Evolutionary conservation across 257 asterid species (phyloP).

Genomic region (Ocimum tenuiflorum): DNA sequence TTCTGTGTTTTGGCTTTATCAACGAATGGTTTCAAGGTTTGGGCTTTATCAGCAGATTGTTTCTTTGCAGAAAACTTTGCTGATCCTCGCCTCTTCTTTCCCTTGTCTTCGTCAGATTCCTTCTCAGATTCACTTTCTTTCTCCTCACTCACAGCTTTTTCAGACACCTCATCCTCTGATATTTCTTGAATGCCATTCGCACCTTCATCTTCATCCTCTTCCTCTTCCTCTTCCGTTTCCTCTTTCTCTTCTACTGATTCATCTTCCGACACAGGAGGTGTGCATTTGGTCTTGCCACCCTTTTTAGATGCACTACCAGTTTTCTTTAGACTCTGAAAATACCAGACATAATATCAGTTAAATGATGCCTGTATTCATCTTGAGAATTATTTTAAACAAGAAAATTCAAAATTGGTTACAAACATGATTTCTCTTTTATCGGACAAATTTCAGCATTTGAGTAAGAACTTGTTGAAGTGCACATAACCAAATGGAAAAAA

Average conservation of each 20-base stretch:
- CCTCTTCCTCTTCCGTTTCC: conserved; percentile 34
- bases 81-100: conserved; percentile 34
- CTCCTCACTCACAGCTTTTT: conserved; percentile 56
- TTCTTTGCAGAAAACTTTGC: conserved; percentile 46
- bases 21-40: conserved; percentile 7
- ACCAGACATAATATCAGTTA: conserved; percentile 4
- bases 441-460: not conserved
- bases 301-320: conserved; percentile 38
- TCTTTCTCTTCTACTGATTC: conserved; percentile 49
- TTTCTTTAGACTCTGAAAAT: conserved; percentile 42
- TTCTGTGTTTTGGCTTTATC: conserved; percentile 48
- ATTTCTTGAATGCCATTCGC: conserved; percentile 43
- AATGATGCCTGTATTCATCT: not conserved
- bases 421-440: not conserved
- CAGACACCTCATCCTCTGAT: conserved; percentile 71
- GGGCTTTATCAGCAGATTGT: not conserved
- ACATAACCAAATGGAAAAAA: not conserved
- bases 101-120: conserved; percentile 40
- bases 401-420: not conserved
- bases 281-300: conserved; percentile 35
- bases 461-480: not conserved
- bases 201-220: conserved; percentile 34
- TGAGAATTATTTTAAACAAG: not conserved
- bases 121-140: conserved; percentile 45
- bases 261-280: conserved; percentile 45